These are phyloP conservation scores for Ilex paraguariensis DNA, from an alignment of 305 asterid genomes.

Conservation along the genomic window DNA sequence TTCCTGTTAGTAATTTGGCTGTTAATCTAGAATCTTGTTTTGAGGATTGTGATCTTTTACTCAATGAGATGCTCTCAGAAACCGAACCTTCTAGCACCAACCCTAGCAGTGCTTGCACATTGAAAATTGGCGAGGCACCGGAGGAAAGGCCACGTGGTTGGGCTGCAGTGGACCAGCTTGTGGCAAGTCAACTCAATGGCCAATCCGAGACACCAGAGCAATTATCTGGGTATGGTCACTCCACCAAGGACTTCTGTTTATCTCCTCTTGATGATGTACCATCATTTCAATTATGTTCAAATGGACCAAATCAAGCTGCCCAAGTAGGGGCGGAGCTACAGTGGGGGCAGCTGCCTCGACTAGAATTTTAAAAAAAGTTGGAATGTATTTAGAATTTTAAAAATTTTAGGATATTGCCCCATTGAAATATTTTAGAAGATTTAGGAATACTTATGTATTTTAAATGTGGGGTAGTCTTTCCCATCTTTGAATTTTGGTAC, in stretches of 20 bases:
- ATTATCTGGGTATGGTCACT: slow-evolving; percentile 5
- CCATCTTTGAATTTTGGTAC: too few relatives aligned
- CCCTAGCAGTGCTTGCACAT: not conserved
- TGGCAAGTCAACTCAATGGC: slow-evolving; percentile 88
- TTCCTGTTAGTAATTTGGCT: not conserved
- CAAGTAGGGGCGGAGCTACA: slow-evolving; percentile 8
- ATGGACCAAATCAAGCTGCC: slow-evolving; percentile 8
- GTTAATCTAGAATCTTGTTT: slow-evolving; percentile 3
- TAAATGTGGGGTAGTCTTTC: too few relatives aligned
- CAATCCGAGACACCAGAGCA: slow-evolving; percentile 26
- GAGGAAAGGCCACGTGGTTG: slow-evolving; percentile 33
- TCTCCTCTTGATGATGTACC: slow-evolving; percentile 25
- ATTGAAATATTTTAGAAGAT: too few relatives aligned
- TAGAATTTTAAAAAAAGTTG: too few relatives aligned
- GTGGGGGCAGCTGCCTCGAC: too few relatives aligned
- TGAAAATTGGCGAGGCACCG: not conserved
- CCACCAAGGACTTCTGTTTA: slow-evolving; percentile 41
- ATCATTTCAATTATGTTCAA: slow-evolving; percentile 12
- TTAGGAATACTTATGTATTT: too few relatives aligned
- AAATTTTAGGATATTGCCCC: too few relatives aligned
- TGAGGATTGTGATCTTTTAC: slow-evolving; percentile 9
- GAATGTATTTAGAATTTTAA: too few relatives aligned
- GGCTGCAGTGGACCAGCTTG: slow-evolving; percentile 74
- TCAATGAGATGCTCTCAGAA: slow-evolving; percentile 14
- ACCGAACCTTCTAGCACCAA: slow-evolving; percentile 12